Conservation (phyloP, 2,329 filamentous ascomycete species). For the Sporothrix pseudoabietina region DNA sequence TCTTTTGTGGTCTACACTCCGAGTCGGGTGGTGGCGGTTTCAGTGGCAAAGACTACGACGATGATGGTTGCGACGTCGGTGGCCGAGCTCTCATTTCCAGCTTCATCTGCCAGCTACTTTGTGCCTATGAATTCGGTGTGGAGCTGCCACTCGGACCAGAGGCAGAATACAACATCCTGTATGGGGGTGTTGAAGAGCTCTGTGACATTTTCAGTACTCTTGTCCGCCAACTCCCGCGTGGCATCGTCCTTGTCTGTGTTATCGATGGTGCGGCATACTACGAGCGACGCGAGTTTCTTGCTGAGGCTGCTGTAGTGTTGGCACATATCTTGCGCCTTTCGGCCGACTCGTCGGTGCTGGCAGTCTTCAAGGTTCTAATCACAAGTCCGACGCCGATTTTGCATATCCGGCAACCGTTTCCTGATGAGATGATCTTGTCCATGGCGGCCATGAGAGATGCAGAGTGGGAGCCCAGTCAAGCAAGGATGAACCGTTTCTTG, state of each 20-base stretch:
- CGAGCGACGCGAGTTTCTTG: constrained; percentile 7
- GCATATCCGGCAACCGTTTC: constrained; percentile 3
- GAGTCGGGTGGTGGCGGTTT: not conserved
- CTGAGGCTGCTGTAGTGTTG: not conserved
- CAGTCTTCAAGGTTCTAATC: not conserved
- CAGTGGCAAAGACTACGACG: not conserved
- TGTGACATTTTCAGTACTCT: not conserved
- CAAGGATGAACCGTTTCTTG: not conserved
- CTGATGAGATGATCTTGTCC: not conserved
- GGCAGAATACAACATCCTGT: not conserved
- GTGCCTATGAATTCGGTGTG: not conserved
- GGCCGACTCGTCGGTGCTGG: not conserved
- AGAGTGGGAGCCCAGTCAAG: not conserved
- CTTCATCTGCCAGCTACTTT: constrained; percentile 7
- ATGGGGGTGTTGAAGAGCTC: not conserved
- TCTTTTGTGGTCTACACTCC: not conserved
- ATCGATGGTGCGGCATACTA: constrained; percentile 6
- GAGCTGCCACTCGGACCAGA: not conserved
- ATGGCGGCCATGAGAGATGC: not conserved
- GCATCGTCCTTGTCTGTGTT: not conserved
- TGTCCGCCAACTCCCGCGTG: not conserved
- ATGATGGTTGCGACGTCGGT: not conserved
- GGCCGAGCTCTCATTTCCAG: constrained; percentile 5
- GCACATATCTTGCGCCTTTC: not conserved
- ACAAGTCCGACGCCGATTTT: not conserved